phyloP scores from a whole-genome alignment of 257 asterid species.

The Linaria vulgaris region DNA sequence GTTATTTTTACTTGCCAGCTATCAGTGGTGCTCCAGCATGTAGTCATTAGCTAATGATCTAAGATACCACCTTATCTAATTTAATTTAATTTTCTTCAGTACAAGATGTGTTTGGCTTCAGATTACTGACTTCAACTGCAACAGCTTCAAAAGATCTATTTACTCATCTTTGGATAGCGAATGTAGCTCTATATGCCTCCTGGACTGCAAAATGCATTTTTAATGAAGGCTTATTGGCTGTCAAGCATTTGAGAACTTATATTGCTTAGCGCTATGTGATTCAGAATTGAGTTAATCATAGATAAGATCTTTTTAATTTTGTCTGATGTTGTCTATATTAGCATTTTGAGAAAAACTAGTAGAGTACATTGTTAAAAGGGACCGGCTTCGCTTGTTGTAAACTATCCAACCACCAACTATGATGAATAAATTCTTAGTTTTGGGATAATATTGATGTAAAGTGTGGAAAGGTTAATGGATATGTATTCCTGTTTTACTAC shows the following conservation, averaged over 20 bases:
- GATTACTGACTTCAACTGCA: background rate
- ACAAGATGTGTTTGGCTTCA: no score
- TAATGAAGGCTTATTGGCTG: background rate
- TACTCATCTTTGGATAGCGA: background rate
- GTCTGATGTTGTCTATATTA: background rate
- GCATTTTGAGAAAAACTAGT: conserved; percentile 1
- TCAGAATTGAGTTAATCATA: background rate
- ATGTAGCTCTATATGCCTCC: background rate
- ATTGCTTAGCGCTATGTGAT: background rate
- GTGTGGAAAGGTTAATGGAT: conserved; percentile 10
- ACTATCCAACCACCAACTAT: background rate
- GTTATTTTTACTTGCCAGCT: background rate
- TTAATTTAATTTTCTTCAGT: background rate
- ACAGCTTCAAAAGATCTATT: background rate
- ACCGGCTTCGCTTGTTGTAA: background rate
- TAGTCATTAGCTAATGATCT: background rate
- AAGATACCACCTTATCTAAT: background rate
- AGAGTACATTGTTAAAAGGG: background rate
- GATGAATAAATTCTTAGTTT: background rate
- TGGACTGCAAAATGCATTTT: background rate
- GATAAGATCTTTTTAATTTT: background rate
- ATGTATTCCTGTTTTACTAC: conserved; percentile 5
- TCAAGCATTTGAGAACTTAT: background rate
- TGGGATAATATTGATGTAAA: conserved; percentile 14
- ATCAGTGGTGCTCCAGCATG: background rate